Conservation (phyloP, 495 filamentous ascomycete genomes). For the Tuber indicum region DNA sequence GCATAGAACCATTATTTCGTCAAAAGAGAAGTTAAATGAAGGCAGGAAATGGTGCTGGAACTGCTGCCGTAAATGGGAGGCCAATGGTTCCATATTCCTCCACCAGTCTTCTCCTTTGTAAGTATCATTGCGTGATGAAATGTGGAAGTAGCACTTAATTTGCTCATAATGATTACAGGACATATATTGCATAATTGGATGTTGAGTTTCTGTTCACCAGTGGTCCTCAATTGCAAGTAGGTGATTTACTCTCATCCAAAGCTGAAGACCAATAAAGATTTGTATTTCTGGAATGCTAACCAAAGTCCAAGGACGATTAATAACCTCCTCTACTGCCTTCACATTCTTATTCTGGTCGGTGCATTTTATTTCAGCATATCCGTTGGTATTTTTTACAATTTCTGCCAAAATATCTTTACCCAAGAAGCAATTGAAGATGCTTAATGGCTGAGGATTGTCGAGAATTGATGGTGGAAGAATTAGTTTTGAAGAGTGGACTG, state of each 20-base stretch:
- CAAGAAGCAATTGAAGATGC: not conserved
- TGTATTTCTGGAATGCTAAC: not conserved
- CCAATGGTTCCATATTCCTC: conserved; percentile 14
- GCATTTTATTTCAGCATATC: not conserved
- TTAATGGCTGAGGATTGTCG: not conserved
- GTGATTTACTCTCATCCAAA: conserved; percentile 20
- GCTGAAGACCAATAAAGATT: conserved; percentile 18
- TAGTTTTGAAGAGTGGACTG: not conserved
- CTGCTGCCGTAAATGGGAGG: not conserved
- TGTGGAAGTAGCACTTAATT: conserved; percentile 16
- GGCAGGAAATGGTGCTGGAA: not conserved
- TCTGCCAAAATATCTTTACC: not conserved
- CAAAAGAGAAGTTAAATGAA: conserved; percentile 12
- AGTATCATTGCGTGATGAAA: not conserved
- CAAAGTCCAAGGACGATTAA: too few relatives aligned
- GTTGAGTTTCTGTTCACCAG: too few relatives aligned
- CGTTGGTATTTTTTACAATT: not conserved
- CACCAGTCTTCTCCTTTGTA: conserved; percentile 10
- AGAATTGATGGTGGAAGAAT: not conserved
- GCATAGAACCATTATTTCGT: conserved; percentile 5
- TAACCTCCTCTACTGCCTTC: too few relatives aligned
- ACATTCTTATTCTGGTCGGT: too few relatives aligned
- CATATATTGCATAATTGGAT: conserved; percentile 10
- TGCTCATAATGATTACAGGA: conserved; percentile 11
- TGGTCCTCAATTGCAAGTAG: too few relatives aligned